Evolutionary conservation across 345 rosid species (phyloP).

Genomic region (Ailanthus altissimus): DNA sequence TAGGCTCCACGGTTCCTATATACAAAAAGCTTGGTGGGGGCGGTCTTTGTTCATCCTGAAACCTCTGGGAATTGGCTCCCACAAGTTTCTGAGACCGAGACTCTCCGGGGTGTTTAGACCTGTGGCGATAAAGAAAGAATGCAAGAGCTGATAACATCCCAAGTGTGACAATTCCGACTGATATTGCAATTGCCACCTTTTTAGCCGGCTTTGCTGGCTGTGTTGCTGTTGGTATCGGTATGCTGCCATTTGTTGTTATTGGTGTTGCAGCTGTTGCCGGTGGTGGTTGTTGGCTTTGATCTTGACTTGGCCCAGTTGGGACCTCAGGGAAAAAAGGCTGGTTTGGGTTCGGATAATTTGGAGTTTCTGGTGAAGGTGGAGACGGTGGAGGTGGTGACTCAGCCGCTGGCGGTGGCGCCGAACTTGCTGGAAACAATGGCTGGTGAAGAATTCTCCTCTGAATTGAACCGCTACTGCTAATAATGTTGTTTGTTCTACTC

Average conservation of each 20-base stretch:
- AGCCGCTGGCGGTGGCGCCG: conserved; percentile 52
- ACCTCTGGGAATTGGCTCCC: conserved; percentile 48
- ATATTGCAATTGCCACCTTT: conserved; percentile 79
- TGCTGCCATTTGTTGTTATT: conserved; percentile 51
- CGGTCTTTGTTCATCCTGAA: conserved; percentile 49
- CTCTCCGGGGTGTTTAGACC: conserved; percentile 56
- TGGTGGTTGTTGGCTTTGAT: conserved; percentile 54
- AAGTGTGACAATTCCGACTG: conserved; percentile 88
- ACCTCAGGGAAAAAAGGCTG: conserved; percentile 92
- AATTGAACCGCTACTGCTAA: conserved; percentile 7
- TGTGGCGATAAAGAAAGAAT: conserved; percentile 81
- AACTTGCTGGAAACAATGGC: conserved; percentile 68
- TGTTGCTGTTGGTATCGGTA: conserved; percentile 64
- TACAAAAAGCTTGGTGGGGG: conserved; percentile 79
- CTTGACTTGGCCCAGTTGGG: conserved; percentile 51
- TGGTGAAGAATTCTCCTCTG: conserved; percentile 82
- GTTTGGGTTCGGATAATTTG: conserved; percentile 51
- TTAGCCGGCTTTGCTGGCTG: conserved; percentile 76
- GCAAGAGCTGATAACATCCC: conserved; percentile 93
- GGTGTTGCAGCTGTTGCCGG: conserved; percentile 24
- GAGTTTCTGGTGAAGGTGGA: conserved; percentile 53
- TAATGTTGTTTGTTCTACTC: background rate
- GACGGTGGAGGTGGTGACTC: conserved; percentile 28
- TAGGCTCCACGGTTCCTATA: conserved; percentile 89
- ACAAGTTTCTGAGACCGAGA: conserved; percentile 75